Conservation (phyloP, 192 early-diverging fungal species). For the Entomortierella parvispora region DNA sequence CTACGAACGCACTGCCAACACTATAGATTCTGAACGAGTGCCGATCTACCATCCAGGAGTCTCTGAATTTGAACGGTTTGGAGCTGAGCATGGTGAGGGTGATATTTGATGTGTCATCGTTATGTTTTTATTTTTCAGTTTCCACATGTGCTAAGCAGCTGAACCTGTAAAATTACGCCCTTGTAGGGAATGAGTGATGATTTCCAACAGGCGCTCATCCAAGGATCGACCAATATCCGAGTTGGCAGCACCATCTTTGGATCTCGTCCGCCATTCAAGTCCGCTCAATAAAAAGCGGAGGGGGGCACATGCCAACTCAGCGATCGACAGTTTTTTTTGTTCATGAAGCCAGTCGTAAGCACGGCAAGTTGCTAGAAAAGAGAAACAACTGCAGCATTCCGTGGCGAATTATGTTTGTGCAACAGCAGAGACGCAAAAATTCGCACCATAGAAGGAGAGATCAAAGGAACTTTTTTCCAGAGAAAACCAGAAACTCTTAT, state of each 20-base stretch:
- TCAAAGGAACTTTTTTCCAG: too few species aligned
- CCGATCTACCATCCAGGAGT: constrained; percentile 39
- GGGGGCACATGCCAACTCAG: too few species aligned
- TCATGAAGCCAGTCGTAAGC: too few species aligned
- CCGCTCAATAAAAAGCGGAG: neutral
- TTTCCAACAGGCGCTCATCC: constrained; percentile 83
- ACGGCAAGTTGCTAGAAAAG: too few species aligned
- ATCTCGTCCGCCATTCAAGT: constrained; percentile 53
- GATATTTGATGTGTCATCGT: neutral
- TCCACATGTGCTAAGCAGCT: neutral
- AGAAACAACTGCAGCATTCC: neutral
- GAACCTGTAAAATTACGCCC: neutral
- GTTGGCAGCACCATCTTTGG: constrained; percentile 96
- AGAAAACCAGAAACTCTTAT: too few species aligned
- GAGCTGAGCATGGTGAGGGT: constrained; percentile 45
- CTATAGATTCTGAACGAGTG: constrained; percentile 58
- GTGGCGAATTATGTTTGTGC: too few species aligned
- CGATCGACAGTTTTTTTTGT: too few species aligned
- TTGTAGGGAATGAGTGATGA: constrained; percentile 95
- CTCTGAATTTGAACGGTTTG: constrained; percentile 22
- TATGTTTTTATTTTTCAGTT: neutral
- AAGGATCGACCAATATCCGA: constrained; percentile 93
- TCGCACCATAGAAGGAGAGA: too few species aligned
- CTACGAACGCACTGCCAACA: too few species aligned
- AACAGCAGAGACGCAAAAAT: too few species aligned